Conservation (phyloP, 2,329 filamentous ascomycete species). For the Graphium sp. region DNA sequence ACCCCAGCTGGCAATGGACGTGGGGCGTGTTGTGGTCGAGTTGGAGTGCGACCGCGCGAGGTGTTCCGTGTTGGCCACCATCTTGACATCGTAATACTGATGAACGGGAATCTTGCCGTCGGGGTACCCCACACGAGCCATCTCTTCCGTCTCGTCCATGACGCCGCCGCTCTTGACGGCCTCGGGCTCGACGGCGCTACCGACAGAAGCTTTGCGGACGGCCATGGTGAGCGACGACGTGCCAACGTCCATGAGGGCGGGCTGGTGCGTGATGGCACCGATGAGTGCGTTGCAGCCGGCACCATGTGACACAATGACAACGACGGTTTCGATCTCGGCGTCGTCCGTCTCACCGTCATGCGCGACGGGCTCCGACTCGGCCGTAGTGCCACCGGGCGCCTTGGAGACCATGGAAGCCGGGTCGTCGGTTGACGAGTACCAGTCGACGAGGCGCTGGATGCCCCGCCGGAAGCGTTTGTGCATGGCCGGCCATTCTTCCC, state of each 20-base stretch:
- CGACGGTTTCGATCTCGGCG: constrained; percentile 54
- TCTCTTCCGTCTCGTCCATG: constrained; percentile 9
- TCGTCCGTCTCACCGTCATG: constrained; percentile 33
- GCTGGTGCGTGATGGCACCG: constrained; percentile 78
- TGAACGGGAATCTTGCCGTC: constrained; percentile 32
- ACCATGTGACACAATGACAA: constrained; percentile 84
- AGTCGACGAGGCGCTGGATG: constrained; percentile 61
- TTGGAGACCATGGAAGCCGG: constrained; percentile 34
- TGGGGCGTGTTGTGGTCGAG: constrained; percentile 16
- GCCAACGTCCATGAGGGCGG: constrained; percentile 76
- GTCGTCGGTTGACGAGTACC: constrained; percentile 50
- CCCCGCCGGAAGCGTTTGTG: constrained; percentile 76
- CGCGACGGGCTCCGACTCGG: constrained; percentile 9
- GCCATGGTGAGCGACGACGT: constrained; percentile 89
- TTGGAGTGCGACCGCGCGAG: constrained; percentile 33
- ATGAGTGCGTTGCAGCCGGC: constrained; percentile 94
- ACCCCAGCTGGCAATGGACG: constrained; percentile 9
- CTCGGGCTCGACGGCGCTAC: constrained; percentile 21
- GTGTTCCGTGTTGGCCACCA: constrained; percentile 63
- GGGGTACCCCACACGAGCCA: constrained; percentile 8
- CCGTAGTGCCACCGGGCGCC: constrained; percentile 13
- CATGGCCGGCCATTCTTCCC: constrained; percentile 94
- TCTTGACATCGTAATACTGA: constrained; percentile 54
- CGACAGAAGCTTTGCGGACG: constrained; percentile 44
- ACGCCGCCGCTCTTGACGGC: constrained; percentile 10